Conservation (phyloP, 2,329 filamentous ascomycete genomes). For the Claviceps citrina region DNA sequence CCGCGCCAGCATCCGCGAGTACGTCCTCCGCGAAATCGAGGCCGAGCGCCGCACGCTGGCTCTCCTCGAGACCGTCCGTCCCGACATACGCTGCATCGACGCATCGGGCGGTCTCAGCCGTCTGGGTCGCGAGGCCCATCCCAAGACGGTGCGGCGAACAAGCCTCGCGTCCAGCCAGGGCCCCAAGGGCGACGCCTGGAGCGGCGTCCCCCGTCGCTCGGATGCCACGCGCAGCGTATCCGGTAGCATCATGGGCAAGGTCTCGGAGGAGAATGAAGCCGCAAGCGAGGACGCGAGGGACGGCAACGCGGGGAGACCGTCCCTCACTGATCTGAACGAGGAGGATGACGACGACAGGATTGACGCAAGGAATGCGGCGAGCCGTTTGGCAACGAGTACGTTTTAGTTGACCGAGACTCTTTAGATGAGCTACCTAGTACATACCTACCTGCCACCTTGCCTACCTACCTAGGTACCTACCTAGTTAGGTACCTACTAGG, state of each 20-base stretch:
- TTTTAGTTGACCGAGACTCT: constrained; percentile 47
- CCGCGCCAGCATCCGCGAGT: constrained; percentile 71
- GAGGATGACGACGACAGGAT: constrained; percentile 88
- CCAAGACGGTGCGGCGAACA: constrained; percentile 51
- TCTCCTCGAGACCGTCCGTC: constrained; percentile 81
- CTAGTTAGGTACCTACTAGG: too few relatives aligned
- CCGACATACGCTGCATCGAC: constrained; percentile 88
- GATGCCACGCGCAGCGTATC: constrained; percentile 69
- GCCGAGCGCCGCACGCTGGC: constrained; percentile 83
- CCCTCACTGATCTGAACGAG: constrained; percentile 28
- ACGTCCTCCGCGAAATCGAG: constrained; percentile 87
- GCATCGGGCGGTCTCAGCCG: constrained; percentile 77
- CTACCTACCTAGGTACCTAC: too few relatives aligned
- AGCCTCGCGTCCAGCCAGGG: constrained; percentile 81
- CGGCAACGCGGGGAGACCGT: not conserved
- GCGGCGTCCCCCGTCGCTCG: constrained; percentile 70
- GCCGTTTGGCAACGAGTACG: constrained; percentile 81
- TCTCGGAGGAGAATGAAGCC: constrained; percentile 44
- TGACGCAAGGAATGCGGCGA: constrained; percentile 90
- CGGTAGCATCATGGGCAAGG: constrained; percentile 50
- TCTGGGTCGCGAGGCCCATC: constrained; percentile 77
- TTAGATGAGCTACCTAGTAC: too few relatives aligned
- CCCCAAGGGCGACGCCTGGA: constrained; percentile 97
- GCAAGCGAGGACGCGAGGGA: constrained; percentile 24
- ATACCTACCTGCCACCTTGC: too few relatives aligned